phyloP scores from a whole-genome alignment of 768 basidiomycete genomes.

The Pulveroboletus frians region DNA sequence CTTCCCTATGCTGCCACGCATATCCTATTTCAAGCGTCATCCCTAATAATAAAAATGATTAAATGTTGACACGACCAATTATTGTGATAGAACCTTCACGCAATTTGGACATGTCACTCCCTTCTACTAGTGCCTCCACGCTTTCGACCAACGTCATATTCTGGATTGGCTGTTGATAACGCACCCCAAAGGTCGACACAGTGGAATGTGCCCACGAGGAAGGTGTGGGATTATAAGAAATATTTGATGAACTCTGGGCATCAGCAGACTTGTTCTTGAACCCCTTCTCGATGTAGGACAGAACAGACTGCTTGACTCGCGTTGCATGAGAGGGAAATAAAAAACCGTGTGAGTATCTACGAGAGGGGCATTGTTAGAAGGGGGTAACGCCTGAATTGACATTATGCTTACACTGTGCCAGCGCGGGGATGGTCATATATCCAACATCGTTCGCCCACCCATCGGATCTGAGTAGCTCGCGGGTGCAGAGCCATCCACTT shows the following conservation, averaged over 20 bases:
- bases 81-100: slow-evolving; percentile 47
- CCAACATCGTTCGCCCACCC: slow-evolving; percentile 93
- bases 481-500: slow-evolving; percentile 92
- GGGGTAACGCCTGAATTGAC: background rate
- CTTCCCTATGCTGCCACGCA: slow-evolving; percentile 73
- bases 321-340: slow-evolving; percentile 85
- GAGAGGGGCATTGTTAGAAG: slow-evolving; percentile 1
- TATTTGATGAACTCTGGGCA: slow-evolving; percentile 16
- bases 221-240: slow-evolving; percentile 39
- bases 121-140: slow-evolving; percentile 91
- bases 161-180: slow-evolving; percentile 65
- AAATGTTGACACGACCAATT: background rate
- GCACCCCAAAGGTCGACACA: slow-evolving; percentile 77
- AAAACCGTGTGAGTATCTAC: slow-evolving; percentile 92
- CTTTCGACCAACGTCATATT: slow-evolving; percentile 64
- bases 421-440: slow-evolving; percentile 97
- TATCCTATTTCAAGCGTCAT: slow-evolving; percentile 54
- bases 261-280: slow-evolving; percentile 35
- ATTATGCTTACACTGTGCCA: slow-evolving; percentile 73
- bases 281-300: slow-evolving; percentile 45
- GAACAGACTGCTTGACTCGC: slow-evolving; percentile 56
- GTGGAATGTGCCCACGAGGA: slow-evolving; percentile 71
- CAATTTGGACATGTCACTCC: slow-evolving; percentile 73
- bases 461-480: slow-evolving; percentile 68
- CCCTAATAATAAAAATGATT: slow-evolving; percentile 33